Evolutionary conservation across 352 stramenopile species (phyloP), one percentile per base, ranked within the genome.

Genomic region (Pilasporangium apinafurcum): DNA sequence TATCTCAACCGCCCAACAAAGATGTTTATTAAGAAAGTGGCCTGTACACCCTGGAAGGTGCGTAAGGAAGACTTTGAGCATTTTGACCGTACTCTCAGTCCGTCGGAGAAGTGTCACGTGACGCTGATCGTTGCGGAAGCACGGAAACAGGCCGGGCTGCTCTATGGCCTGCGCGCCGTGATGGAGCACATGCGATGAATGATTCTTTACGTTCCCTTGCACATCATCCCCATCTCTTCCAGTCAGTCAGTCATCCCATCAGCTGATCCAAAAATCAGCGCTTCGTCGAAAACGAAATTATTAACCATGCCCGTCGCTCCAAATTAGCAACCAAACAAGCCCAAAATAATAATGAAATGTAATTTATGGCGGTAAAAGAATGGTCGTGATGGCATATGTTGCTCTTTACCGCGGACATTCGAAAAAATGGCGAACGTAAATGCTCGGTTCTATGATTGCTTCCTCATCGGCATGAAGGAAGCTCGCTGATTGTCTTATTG

Each of bases 21-120:
- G 61, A 83, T 87, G 17, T 93, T 92, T 42, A 63, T 93, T 27
- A 90, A 90, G 41, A 93, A 92, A 40, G 80, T 91, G 27, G 79
- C 79, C 12, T 93, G 82, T 42, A 91, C 75, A 34, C 82, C 82
- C 14, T 92, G 79, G 78, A 86, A 86, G 44, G 81, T 94, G 41
- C 76, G 64, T 1, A 53, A 73, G 37, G 65, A 82, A 32, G 83
- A 94, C 48, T 88, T 94, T 48, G 71, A 86, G 44, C 80, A 92
- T 55, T 94, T 94, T 40, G 80, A 90, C 54, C 76, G 63, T 39
- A 84, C 68, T 9, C 55, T 92, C 8, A 86, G 75, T 33, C 56
- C 69, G 18, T 87, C 78, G 5, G 83, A 94, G 51, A 94, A 94
- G 53, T 88, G 75, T 45, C 83, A 92, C 50, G 76, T 94, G 28